Evolutionary conservation across 768 basidiomycete species (phyloP), one percentile per base, ranked within the genome.

Genomic region (Termitomyces titanicus): DNA sequence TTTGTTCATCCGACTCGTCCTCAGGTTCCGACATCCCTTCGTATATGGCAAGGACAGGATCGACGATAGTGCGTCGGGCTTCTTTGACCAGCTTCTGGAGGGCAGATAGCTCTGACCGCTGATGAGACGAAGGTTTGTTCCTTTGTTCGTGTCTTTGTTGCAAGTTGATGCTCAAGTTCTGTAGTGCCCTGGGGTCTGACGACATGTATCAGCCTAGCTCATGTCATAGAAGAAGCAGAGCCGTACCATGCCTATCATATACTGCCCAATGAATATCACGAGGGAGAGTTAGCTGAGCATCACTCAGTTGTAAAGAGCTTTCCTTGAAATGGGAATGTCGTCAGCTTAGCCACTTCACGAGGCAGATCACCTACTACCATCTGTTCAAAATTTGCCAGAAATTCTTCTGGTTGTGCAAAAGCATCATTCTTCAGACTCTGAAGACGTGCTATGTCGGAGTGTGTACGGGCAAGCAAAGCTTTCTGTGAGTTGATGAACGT

Each of bases 401-500:
- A 71, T 18, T 61, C 51, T 42, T 70, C 66, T 29, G 79, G 71
- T 27, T 72, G 66, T 5, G 60, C 61, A 18, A 72, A 56, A 1
- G 75, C 71, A 39, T 78, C 67, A 15, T 61, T 68, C 56, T 72
- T 78, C 31, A 86, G 71, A 38, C 65, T 65, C 45, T 74, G 74
- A 20, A 92, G 74, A 20, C 75, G 71, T 48, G 77, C 78, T 64
- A 91, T 80, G 70, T 90, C 88, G 60, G 77, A 69, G 58, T 81
- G 79, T 27, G 86, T 85, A 31, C 79, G 79, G 47, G 77, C 74
- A 38, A 91, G 79, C 33, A 88, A 61, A 18, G 73, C 65, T 66
- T 71, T 80, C 70, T 91, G 89, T 39, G 79, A 72, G 53, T 79
- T 74, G 58, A 91, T 79, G 69, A 84, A 91, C 46, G 71, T 71